These are phyloP conservation scores for Monosporozyma siamensis DNA, from an alignment of 805 yeast genomes.

Conservation along the genomic window DNA sequence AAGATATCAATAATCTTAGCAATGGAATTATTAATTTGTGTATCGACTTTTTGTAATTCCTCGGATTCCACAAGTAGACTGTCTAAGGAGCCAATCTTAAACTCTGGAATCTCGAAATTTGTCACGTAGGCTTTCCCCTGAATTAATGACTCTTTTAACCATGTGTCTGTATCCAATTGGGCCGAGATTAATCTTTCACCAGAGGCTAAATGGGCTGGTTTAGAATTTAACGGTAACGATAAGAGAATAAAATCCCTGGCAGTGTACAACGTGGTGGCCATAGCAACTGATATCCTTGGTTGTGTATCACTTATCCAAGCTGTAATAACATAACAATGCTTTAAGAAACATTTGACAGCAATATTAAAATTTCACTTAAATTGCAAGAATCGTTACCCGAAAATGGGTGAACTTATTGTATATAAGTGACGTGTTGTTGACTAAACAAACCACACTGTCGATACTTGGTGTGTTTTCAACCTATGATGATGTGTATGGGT, in stretches of 20 bases:
- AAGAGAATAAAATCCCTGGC: conserved; percentile 37
- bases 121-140: conserved; percentile 52
- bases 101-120: conserved; percentile 61
- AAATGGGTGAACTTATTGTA: neutral
- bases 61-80: conserved; percentile 85
- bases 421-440: too few species aligned
- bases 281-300: conserved; percentile 9
- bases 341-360: too few species aligned
- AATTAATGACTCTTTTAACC: conserved; percentile 48
- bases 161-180: conserved; percentile 30
- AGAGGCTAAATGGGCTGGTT: conserved; percentile 40
- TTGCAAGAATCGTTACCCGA: neutral
- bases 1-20: conserved; percentile 71
- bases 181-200: conserved; percentile 1
- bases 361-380: too few species aligned
- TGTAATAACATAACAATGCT: too few species aligned
- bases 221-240: conserved; percentile 45
- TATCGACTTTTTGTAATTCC: conserved; percentile 74
- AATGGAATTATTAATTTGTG: conserved; percentile 61
- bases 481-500: too few species aligned
- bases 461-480: too few species aligned
- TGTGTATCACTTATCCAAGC: too few species aligned
- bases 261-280: conserved; percentile 26
- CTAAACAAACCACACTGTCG: too few species aligned
- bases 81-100: conserved; percentile 92